These are phyloP conservation scores for Alisma plantagoaquatica DNA, from an alignment of 106 monocot genomes.

Conservation along the genomic window DNA sequence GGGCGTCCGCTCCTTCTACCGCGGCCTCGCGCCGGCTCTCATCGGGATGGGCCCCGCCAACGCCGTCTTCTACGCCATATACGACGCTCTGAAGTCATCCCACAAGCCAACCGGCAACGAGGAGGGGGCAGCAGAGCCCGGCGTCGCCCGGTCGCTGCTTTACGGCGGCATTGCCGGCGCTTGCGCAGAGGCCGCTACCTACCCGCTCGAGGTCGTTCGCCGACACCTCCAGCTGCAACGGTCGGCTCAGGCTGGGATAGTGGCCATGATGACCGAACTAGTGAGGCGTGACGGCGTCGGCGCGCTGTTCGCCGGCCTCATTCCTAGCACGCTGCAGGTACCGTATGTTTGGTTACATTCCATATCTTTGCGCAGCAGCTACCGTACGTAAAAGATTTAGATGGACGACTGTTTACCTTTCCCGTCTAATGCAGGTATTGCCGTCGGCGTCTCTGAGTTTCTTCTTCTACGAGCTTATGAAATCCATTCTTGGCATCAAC, in stretches of 20 bases:
- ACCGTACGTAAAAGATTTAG: too few species aligned
- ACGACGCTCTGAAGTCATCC: constrained; percentile 80
- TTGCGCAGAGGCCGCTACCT: constrained; percentile 95
- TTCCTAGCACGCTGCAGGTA: constrained; percentile 98
- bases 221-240: constrained; percentile 86
- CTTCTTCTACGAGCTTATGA: constrained; percentile 86
- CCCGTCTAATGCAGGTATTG: constrained; percentile 37
- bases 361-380: neutral
- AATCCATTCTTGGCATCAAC: too few species aligned
- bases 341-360: neutral
- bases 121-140: constrained; percentile 56
- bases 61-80: constrained; percentile 96
- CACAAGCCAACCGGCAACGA: constrained; percentile 71
- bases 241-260: constrained; percentile 58
- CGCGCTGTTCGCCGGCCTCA: constrained; percentile 82
- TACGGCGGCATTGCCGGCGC: constrained; percentile 92
- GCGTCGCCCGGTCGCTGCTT: constrained; percentile 64
- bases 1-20: constrained; percentile 94
- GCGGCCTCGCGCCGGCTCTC: constrained; percentile 80
- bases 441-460: constrained; percentile 86
- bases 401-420: too few species aligned
- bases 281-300: constrained; percentile 79
- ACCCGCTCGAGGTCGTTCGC: constrained; percentile 93
- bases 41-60: constrained; percentile 98
- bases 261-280: constrained; percentile 70